Evolutionary conservation across 768 basidiomycete genomes (phyloP).

Genomic region (Amylocystis lapponica): DNA sequence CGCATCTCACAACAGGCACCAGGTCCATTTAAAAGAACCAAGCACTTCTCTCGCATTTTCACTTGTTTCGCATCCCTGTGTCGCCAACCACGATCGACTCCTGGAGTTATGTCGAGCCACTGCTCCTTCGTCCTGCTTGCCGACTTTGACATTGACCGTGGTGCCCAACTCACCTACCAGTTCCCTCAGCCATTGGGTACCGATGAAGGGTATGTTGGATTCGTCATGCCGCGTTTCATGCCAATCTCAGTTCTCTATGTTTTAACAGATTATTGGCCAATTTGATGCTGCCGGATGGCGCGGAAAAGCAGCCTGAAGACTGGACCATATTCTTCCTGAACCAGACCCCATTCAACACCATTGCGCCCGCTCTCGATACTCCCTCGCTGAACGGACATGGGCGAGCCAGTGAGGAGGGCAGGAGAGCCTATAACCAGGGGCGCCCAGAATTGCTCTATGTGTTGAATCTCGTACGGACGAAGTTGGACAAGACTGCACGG

Average conservation of each 20-base stretch:
- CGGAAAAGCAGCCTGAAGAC: conserved; percentile 90
- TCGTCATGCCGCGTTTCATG: conserved; percentile 1
- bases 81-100: neutral
- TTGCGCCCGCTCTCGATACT: conserved; percentile 71
- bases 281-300: conserved; percentile 98
- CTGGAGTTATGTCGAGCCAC: conserved; percentile 52
- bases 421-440: no score
- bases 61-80: no score
- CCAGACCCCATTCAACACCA: conserved; percentile 85
- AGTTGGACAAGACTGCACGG: conserved; percentile 79
- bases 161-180: conserved; percentile 91
- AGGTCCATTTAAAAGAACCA: no score
- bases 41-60: no score
- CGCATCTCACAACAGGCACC: no score
- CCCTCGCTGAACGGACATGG: conserved; percentile 21
- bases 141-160: conserved; percentile 97
- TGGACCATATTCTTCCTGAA: conserved; percentile 99
- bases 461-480: conserved; percentile 85
- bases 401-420: conserved; percentile 12
- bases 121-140: conserved; percentile 93
- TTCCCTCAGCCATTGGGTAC: conserved; percentile 93
- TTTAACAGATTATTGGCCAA: conserved; percentile 78
- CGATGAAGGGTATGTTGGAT: conserved; percentile 75
- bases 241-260: conserved; percentile 2
- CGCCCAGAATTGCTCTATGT: conserved; percentile 71